Evolutionary conservation across 257 asterid species (phyloP), one percentile per base, ranked within the genome.

Genomic region (Anisodus tanguticus): DNA sequence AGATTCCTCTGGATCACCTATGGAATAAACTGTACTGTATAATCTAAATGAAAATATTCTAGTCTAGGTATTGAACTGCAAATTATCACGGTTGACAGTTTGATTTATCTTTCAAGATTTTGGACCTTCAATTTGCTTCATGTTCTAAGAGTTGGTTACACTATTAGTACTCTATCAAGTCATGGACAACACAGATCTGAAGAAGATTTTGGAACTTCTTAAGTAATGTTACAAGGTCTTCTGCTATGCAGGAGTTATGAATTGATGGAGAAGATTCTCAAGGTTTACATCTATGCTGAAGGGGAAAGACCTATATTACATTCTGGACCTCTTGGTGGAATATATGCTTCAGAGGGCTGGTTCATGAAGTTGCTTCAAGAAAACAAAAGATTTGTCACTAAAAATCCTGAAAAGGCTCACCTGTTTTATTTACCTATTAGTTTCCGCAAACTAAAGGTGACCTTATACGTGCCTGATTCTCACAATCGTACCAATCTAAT

Each of bases 261-360:
- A n/a, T 82, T 86, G 64, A 90, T 89, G 89, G 88, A 84, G 80
- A 41, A 86, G 84, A 87, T 83, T 12, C 86, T 90, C 63, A 87
- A 87, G 85, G 87, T 87, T 64, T 87, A 86, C 69, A 83, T 88
- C 35, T 87, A 86, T 54, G 85, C 60, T 66, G 91, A 88, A 79
- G 92, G 91, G 51, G 83, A 84, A 15, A 86, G 86, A 58, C 92
- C 92, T 1, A 82, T 91, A 81, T 91, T 88, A 72, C 93, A 91
- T 53, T 81, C 86, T 1, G 87, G 93, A 39, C 72, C 86, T 26
- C 90, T 92, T 1, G 80, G 85, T 84, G 95, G 95, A 81, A 87
- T 90, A 80, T 92, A 90, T 74, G 91, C 95, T 67, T 88, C 95
- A 0, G 94, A 92, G 86, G 95, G 95, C 15, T 92, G 95, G 95